A percentile compares a stretch with the other conserved stretches of the same genome.
These are phyloP conservation scores for Rhizoctonia solani DNA, from an alignment of 1,284 basidiomycete genomes.

Conservation along the genomic window DNA sequence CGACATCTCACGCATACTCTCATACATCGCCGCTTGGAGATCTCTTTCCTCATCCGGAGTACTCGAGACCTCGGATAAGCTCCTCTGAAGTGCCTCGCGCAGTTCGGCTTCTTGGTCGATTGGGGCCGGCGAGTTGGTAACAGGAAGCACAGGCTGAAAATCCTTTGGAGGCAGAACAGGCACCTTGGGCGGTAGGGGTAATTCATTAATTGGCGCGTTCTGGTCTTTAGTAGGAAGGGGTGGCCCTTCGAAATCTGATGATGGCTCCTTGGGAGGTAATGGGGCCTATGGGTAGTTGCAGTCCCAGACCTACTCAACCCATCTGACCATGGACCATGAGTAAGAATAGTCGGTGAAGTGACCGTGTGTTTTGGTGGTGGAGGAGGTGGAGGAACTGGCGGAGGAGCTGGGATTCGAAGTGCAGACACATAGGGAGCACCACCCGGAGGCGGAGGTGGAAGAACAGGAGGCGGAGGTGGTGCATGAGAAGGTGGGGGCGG, in stretches of 20 bases:
- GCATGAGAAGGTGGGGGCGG: not conserved
- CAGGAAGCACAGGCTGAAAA: not conserved
- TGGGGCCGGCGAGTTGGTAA: no score
- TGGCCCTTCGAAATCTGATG: no score
- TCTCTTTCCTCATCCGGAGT: not conserved
- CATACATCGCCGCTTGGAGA: not conserved
- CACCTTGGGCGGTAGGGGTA: not conserved
- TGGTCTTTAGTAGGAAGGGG: not conserved
- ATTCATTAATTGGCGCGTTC: not conserved
- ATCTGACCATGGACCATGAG: constrained; percentile 12
- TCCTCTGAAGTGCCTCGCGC: constrained; percentile 9
- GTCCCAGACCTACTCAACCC: not conserved
- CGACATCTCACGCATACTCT: constrained; percentile 1
- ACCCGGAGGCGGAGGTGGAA: not conserved
- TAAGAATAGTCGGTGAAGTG: constrained; percentile 11
- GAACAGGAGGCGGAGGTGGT: constrained; percentile 32
- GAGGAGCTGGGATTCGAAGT: not conserved
- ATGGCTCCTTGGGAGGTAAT: constrained; percentile 20
- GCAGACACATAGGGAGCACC: not conserved
- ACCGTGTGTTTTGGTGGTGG: constrained; percentile 1
- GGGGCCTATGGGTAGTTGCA: not conserved
- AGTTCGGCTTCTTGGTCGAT: constrained; percentile 9
- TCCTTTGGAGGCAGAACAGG: constrained; percentile 8
- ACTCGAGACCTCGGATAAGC: not conserved
- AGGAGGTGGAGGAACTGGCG: not conserved